phyloP scores from a whole-genome alignment of 1,284 basidiomycete genomes.

The Ustilago esculenta region DNA sequence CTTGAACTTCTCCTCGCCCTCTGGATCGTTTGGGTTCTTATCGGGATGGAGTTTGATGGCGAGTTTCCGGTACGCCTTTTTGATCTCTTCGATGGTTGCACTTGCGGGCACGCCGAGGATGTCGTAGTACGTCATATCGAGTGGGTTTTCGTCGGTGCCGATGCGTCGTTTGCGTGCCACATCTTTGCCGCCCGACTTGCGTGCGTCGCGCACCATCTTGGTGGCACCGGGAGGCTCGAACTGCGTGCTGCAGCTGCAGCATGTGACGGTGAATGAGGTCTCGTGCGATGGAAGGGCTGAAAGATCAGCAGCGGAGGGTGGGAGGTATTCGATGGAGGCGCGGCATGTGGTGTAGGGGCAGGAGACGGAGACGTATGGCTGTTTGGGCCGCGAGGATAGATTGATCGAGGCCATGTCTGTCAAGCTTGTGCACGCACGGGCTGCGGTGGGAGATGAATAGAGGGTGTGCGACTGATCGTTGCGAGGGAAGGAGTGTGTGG shows the following conservation, averaged over 20 bases:
- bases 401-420: conserved; percentile 32
- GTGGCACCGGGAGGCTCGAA: conserved; percentile 64
- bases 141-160: conserved; percentile 64
- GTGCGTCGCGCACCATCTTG: conserved; percentile 56
- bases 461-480: too few relatives aligned
- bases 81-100: conserved; percentile 85
- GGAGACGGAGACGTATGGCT: conserved; percentile 53
- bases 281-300: conserved; percentile 43
- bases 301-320: conserved; percentile 44
- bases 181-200: conserved; percentile 44
- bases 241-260: conserved; percentile 57
- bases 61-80: conserved; percentile 92
- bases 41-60: conserved; percentile 84
- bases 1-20: conserved; percentile 80
- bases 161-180: conserved; percentile 57
- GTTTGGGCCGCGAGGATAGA: conserved; percentile 57
- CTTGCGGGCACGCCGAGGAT: conserved; percentile 78
- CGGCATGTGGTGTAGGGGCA: conserved; percentile 63
- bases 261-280: conserved; percentile 63
- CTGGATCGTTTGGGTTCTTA: conserved; percentile 90
- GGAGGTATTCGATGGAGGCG: conserved; percentile 60
- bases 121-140: conserved; percentile 69
- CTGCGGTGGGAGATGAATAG: background rate
- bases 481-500: too few relatives aligned
- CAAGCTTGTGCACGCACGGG: background rate